A percentile compares a stretch with the other conserved stretches of the same genome.
Evolutionary conservation across 768 basidiomycete genomes (phyloP).

Genomic region (Filobasidium wieringae): DNA sequence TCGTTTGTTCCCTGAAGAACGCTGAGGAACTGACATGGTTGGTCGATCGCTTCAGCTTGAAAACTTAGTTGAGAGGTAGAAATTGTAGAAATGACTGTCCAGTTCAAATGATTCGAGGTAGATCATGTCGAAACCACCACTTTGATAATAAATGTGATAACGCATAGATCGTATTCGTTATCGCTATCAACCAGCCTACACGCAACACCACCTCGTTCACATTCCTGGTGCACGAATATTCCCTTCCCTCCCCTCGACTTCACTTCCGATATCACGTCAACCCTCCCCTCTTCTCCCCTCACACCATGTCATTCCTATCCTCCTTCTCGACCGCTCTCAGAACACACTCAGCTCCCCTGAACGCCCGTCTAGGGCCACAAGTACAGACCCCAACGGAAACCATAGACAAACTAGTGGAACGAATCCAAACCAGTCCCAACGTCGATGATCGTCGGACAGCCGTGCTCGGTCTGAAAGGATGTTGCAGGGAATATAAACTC

Average conservation of each 20-base stretch:
- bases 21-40: too few species aligned
- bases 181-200: too few species aligned
- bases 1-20: neutral
- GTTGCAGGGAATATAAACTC: constrained; percentile 73
- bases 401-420: constrained; percentile 73
- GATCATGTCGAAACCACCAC: too few species aligned
- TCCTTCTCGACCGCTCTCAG: constrained; percentile 30
- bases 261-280: neutral
- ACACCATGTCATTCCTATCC: constrained; percentile 28
- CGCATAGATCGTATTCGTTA: too few species aligned
- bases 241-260: too few species aligned
- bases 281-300: neutral
- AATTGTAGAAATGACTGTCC: too few species aligned
- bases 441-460: constrained; percentile 86
- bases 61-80: too few species aligned
- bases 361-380: constrained; percentile 43
- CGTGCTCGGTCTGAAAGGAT: constrained; percentile 84
- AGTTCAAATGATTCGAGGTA: too few species aligned
- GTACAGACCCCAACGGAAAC: constrained; percentile 63
- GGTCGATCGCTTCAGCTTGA: too few species aligned
- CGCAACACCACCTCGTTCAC: neutral
- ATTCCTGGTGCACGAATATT: neutral
- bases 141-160: too few species aligned
- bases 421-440: constrained; percentile 77
- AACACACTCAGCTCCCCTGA: constrained; percentile 32